phyloP scores from a whole-genome alignment of 2,329 filamentous ascomycete genomes.

The Catunica adiposa region DNA sequence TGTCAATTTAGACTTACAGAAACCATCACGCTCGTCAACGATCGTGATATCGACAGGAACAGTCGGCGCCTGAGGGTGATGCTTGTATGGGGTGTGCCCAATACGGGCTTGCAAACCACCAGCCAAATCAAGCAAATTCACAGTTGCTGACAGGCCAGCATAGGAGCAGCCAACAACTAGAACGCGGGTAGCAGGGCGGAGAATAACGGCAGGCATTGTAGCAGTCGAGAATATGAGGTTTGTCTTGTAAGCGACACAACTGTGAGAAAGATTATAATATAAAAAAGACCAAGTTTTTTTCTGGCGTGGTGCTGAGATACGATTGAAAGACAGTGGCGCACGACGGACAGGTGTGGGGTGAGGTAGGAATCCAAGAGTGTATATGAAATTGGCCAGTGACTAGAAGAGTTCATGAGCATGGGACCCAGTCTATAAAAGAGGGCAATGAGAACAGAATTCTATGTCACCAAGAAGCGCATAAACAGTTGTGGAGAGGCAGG shows the following conservation, averaged over 20 bases:
- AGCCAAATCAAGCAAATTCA: slow-evolving; percentile 52
- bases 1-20: slow-evolving; percentile 37
- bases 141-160: slow-evolving; percentile 47
- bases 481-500: too few relatives aligned
- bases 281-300: neutral
- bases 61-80: slow-evolving; percentile 27
- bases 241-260: neutral
- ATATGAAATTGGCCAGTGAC: neutral
- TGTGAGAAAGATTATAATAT: neutral
- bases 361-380: too few relatives aligned
- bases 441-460: too few relatives aligned
- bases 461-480: too few relatives aligned
- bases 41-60: slow-evolving; percentile 53
- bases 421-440: neutral
- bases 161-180: slow-evolving; percentile 58
- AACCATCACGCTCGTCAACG: slow-evolving; percentile 69
- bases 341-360: neutral
- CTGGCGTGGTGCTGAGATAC: neutral
- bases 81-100: slow-evolving; percentile 22
- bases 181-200: slow-evolving; percentile 26
- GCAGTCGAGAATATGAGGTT: neutral
- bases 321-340: neutral
- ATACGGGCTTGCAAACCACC: slow-evolving; percentile 37
- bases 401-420: neutral
- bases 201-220: slow-evolving; percentile 22